Evolutionary conservation across 371 early-diverging fungal species (phyloP), one percentile per base, ranked within the genome.

Genomic region (Apophysomyces elegans): DNA sequence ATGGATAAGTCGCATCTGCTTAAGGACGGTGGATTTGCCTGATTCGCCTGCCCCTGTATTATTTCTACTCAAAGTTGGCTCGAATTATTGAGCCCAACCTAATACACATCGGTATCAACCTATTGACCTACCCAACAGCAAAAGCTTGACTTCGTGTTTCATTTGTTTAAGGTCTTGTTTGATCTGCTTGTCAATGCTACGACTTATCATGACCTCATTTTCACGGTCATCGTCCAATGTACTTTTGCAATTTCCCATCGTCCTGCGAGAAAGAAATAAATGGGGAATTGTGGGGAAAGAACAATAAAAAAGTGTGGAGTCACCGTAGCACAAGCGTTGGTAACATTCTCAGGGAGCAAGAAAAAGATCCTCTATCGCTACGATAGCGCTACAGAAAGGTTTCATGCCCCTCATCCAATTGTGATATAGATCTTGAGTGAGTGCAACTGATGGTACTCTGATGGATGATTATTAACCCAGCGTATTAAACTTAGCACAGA

Each of bases 1-100:
- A 76, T 96, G 96, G 67, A 96, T 94, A 37, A 95, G 82, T 73
- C 91, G 90, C 95, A 96, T 95, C 70, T 96, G 96, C 75, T 95
- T 95, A 58, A 95, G 80, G 58, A 96, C 91, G 41, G 96, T 96
- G 60, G 91, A 90, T 74, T 96, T 96, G 21, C 96, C 96, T 1
- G 96, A 95, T 80, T 96, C 96, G 38, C 96, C 96, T 37, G 95
- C 94, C 60, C 96, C 95, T 93, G 66, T 50, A 37, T 43, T 12
- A 43, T n/a, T 37, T 5, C 5, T 36, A 16, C 18, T 4, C 56
- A 37, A 4, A 7, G 26, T 26, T 26, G 1, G 26, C 26, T 26
- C 26, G 26, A 26, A 26, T 26, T 1, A 2, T 26, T 46, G 16
- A 54, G 16, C 11, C 26, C 21, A 41, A 38, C 14, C 16, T 7